phyloP scores from a whole-genome alignment of 2,329 filamentous ascomycete species.

The Alternaria brassicae region DNA sequence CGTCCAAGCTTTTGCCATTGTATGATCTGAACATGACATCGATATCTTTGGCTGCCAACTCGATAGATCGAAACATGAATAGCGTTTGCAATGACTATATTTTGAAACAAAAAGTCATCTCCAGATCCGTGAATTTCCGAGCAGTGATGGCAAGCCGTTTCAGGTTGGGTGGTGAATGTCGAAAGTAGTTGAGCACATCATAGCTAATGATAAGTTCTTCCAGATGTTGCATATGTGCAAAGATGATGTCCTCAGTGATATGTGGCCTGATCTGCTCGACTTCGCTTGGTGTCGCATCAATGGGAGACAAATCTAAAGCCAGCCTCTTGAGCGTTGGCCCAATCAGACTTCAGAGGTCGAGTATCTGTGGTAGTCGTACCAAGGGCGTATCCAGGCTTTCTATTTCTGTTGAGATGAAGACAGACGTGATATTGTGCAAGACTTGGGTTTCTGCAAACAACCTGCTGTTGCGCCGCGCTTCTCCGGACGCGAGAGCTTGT shows the following conservation, averaged over 20 bases:
- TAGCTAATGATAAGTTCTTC: slow-evolving; percentile 39
- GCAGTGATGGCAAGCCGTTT: slow-evolving; percentile 36
- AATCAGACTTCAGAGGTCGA: slow-evolving; percentile 28
- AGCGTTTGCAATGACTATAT: slow-evolving; percentile 27
- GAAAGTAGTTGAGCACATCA: slow-evolving; percentile 33
- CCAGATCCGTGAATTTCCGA: slow-evolving; percentile 18
- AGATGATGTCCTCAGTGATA: slow-evolving; percentile 24
- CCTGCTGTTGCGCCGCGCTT: slow-evolving; percentile 26
- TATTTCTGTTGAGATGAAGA: slow-evolving; percentile 37
- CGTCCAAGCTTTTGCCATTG: slow-evolving; percentile 28
- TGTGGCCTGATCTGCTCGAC: slow-evolving; percentile 16
- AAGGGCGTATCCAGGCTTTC: slow-evolving; percentile 22
- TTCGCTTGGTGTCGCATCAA: slow-evolving; percentile 24
- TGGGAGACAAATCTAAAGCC: slow-evolving; percentile 30
- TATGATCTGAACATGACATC: slow-evolving; percentile 27
- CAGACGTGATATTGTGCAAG: slow-evolving; percentile 23
- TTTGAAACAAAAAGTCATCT: slow-evolving; percentile 29
- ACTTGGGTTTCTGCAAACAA: slow-evolving; percentile 26
- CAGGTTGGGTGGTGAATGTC: slow-evolving; percentile 31
- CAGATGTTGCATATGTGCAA: slow-evolving; percentile 31
- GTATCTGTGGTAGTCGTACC: slow-evolving; percentile 34
- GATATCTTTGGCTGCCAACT: slow-evolving; percentile 25
- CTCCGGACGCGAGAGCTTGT: slow-evolving; percentile 27
- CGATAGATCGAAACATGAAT: slow-evolving; percentile 23
- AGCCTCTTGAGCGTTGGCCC: slow-evolving; percentile 32